Base-by-base conservation (phyloP, 768 basidiomycete species). In the Leucocoprinus leucothites region DNA sequence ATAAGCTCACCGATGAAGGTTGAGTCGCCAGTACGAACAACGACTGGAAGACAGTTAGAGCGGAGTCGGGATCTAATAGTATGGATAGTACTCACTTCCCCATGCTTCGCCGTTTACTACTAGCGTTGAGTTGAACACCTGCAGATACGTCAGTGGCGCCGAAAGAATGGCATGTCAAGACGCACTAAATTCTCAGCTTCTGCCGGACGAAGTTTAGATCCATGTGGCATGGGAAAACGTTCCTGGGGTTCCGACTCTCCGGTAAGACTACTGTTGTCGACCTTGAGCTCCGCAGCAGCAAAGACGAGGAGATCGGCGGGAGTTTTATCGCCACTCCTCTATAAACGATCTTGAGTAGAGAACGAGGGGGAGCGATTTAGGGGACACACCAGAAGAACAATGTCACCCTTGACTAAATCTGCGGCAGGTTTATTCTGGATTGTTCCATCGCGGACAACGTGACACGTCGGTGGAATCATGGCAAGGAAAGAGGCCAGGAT, bases 191-290 rank as follows among this genome's bases (percentile, higher is more conserved):
- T 87, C 57, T 86, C 81, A 1, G 86, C 85, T 61, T 86, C 84
- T 5, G 83, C 82, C 1, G 82, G 77, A 14, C 84, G 75, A 14
- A 61, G 60, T 6, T 65, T 57, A 1, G 74, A 74, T 4, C 86
- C 86, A 48, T 78, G 65, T 1, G 74, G 71, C 21, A 75, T 57
- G 9, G 81, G 70, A 19, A 65, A 65, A 3, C 86, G 78, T 59
- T 85, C 85, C 64, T 86, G 84, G 1, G 86, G 83, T 62, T 86
- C 85, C 1, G 85, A 84, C 65, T 87, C 86, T 53, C 86, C 86
- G 0, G 85, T 86, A 41, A 87, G 69, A 66, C 82, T 85, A 57
- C 84, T 85, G 61, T 86, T 86, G 67, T 87, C 86, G 45, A 87
- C 78, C 64, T 86, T 87, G 51, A 87, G 69, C 59, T 87, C 86